Base-by-base conservation (phyloP, 73 alveolate genomes). In the Stentor coeruleus region DNA sequence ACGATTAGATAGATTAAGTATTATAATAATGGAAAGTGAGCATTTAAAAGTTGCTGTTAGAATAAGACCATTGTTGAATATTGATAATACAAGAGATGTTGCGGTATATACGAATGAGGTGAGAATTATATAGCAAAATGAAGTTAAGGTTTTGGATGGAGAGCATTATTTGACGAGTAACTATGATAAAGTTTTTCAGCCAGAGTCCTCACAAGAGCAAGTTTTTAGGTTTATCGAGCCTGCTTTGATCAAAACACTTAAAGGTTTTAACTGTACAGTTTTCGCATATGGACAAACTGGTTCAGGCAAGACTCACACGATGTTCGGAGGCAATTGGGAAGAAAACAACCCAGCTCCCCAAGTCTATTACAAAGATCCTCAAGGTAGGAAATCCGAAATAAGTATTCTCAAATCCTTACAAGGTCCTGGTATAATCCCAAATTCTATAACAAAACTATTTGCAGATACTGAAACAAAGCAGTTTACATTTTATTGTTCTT, bases 271-370 rank as follows among this genome's bases (percentile, higher is more conserved):
- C 83, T 96, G 98, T 35, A 93, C 99, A 20, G 83, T 95, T 28
- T 93, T 95, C 60, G 99, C 99, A 6, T 95, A 95, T 74, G 99
- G 99, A 3, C 94, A 95, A 84, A 95, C 99, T 4, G 99, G 99
- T 3, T 84, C 95, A 82, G 92, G 92, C 20, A 87, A 87, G 66
- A 87, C 92, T 35, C 74, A 81, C 58, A 87, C 92, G 3, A 87
- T 87, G 92, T 87, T 87, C 83, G 92, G 92, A 6, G 81, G 84
- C 59, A 86, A 87, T 76, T 87, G 92, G 87, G 92, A 87, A 76
- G 39, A 30, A 36, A 66, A 66, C 35, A 66, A 36, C 20, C 49
- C 81, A 30, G 81, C 49, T 15, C 30, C 81, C 35, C 81, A 66
- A 33, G 49, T 15, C 35, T 66, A 33, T 36, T 28, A 15, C 35